A percentile compares a stretch with the other conserved stretches of the same genome.
phyloP scores from a whole-genome alignment of 2,329 filamentous ascomycete genomes.

The Thelonectria discophora region DNA sequence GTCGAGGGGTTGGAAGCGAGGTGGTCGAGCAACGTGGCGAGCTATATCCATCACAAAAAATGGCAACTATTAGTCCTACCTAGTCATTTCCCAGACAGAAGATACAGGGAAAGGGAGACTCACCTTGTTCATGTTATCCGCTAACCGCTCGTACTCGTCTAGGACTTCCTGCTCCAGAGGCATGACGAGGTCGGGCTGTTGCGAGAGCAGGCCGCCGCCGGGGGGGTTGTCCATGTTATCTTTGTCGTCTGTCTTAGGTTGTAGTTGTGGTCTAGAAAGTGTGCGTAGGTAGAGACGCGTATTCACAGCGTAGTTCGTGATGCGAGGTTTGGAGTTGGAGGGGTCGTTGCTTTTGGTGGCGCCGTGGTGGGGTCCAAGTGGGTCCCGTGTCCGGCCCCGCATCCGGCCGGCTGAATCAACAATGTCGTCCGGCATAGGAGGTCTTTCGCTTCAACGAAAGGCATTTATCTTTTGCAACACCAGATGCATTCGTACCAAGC shows the following conservation, averaged over 20 bases:
- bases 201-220: constrained; percentile 45
- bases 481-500: no score
- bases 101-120: constrained; percentile 22
- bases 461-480: no score
- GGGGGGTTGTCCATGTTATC: constrained; percentile 37
- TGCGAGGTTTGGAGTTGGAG: constrained; percentile 5
- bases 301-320: neutral
- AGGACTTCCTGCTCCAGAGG: constrained; percentile 93
- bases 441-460: no score
- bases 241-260: neutral
- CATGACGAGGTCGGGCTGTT: constrained; percentile 68
- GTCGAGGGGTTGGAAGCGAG: constrained; percentile 77
- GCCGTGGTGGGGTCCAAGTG: neutral
- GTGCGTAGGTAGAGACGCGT: neutral
- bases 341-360: constrained; percentile 9
- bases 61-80: neutral
- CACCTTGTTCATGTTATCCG: constrained; percentile 92
- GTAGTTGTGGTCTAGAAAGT: neutral
- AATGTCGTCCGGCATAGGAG: no score
- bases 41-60: constrained; percentile 48
- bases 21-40: constrained; percentile 67
- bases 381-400: constrained; percentile 7
- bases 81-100: neutral
- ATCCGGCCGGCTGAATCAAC: neutral
- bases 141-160: constrained; percentile 88